A percentile compares a stretch with the other conserved stretches of the same genome.
Evolutionary conservation across 495 filamentous ascomycete species (phyloP).

Genomic region (Neurospora sp.): DNA sequence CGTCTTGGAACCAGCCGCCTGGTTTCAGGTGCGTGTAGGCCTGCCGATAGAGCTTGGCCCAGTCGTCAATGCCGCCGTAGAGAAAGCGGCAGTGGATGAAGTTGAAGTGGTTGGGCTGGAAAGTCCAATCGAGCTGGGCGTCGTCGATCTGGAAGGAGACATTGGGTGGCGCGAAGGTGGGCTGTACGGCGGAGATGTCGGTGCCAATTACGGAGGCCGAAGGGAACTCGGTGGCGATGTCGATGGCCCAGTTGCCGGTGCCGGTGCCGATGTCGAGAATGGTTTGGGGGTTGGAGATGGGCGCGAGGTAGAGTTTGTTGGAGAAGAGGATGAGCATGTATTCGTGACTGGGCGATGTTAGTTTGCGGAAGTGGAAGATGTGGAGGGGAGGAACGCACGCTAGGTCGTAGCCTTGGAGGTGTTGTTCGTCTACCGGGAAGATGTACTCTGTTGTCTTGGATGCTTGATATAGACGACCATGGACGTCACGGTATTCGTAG

Average conservation of each 20-base stretch:
- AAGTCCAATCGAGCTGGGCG: not conserved
- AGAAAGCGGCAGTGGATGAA: not conserved
- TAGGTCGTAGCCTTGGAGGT: not conserved
- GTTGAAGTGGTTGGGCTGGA: not conserved
- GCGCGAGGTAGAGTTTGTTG: not conserved
- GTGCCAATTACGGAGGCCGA: not conserved
- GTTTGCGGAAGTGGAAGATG: not conserved
- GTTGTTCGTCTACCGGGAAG: not conserved
- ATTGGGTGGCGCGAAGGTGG: not conserved
- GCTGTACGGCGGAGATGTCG: not conserved
- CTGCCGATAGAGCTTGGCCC: not conserved
- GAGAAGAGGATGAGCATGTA: not conserved
- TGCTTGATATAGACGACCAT: not conserved
- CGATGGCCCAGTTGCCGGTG: not conserved
- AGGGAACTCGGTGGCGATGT: not conserved
- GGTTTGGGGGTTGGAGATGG: not conserved
- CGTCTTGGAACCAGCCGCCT: slow-evolving; percentile 1
- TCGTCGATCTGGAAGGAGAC: not conserved
- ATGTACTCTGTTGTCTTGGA: not conserved
- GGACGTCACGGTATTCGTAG: not conserved
- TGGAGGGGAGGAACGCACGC: no score
- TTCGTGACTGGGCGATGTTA: not conserved
- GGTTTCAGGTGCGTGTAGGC: not conserved
- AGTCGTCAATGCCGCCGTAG: not conserved
- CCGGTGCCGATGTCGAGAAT: not conserved